Percentiles rank a stretch among this genome's conserved stretches.
phyloP scores from a whole-genome alignment of 495 filamentous ascomycete genomes.

The Achaetomiella virescens region DNA sequence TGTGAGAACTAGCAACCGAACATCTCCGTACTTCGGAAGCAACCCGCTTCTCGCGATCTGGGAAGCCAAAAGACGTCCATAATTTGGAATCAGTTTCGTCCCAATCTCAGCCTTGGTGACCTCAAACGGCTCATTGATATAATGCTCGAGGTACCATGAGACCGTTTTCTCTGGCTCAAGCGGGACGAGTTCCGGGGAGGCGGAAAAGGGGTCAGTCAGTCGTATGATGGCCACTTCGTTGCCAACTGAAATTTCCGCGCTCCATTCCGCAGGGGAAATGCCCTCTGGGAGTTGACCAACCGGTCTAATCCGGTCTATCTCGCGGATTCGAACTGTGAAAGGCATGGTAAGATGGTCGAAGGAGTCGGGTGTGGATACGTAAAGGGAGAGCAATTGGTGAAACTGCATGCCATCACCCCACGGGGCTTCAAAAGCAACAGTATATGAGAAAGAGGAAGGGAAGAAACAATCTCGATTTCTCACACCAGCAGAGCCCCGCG shows the following conservation, averaged over 20 bases:
- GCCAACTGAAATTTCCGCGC: neutral
- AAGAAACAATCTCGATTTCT: too few species aligned
- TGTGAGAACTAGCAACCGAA: neutral
- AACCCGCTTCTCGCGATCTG: neutral
- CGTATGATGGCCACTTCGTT: neutral
- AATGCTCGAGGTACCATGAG: neutral
- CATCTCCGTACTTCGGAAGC: neutral
- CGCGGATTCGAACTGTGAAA: neutral
- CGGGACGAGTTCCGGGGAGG: neutral
- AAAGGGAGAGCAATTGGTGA: neutral
- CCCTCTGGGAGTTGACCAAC: neutral
- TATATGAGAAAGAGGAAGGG: too few species aligned
- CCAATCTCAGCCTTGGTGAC: neutral
- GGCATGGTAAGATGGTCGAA: neutral
- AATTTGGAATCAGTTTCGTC: neutral
- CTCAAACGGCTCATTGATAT: constrained; percentile 4
- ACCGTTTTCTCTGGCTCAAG: neutral
- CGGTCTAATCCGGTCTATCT: neutral
- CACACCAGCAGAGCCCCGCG: too few species aligned
- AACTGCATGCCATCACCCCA: neutral
- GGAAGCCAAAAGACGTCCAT: neutral
- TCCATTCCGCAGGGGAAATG: neutral
- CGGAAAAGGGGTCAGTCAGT: neutral
- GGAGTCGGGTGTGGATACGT: neutral
- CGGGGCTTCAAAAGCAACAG: too few species aligned